A percentile compares a stretch with the other conserved stretches of the same genome.
Conservation (phyloP, 257 asterid genomes). For the Solanum ossicruentum region DNA sequence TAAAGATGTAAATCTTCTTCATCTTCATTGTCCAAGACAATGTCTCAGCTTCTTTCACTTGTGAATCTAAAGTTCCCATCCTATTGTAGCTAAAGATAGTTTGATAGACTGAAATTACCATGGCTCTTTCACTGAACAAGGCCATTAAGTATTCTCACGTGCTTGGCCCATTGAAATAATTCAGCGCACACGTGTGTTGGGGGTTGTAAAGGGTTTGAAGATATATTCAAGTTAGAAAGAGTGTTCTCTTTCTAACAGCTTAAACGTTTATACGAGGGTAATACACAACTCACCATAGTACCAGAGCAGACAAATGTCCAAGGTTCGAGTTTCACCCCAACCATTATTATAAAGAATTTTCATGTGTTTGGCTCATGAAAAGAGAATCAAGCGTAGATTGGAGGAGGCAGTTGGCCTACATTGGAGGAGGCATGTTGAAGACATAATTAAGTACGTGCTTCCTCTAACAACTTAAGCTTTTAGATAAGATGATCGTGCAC, state of each 20-base stretch:
- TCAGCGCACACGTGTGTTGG: not conserved
- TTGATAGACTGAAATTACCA: not conserved
- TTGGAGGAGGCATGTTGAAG: not conserved
- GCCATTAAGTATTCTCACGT: not conserved
- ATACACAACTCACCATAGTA: not conserved
- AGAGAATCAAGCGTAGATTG: not conserved
- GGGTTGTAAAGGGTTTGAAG: not conserved
- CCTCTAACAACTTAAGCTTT: not conserved
- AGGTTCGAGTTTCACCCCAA: not conserved
- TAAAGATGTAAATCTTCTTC: not conserved
- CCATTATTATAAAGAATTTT: not conserved
- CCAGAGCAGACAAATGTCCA: not conserved
- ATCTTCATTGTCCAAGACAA: not conserved
- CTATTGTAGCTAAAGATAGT: not conserved
- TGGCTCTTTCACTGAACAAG: not conserved
- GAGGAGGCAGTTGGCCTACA: not conserved
- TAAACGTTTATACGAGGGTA: not conserved
- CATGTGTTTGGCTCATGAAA: not conserved
- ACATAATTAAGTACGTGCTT: not conserved
- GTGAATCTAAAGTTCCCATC: not conserved
- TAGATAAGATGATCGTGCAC: not conserved
- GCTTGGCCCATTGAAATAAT: not conserved
- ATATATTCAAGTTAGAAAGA: not conserved
- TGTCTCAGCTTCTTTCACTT: not conserved
- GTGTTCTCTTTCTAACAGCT: not conserved